Base-by-base conservation (phyloP, 495 filamentous ascomycete species). In the Penicillium fimorum region DNA sequence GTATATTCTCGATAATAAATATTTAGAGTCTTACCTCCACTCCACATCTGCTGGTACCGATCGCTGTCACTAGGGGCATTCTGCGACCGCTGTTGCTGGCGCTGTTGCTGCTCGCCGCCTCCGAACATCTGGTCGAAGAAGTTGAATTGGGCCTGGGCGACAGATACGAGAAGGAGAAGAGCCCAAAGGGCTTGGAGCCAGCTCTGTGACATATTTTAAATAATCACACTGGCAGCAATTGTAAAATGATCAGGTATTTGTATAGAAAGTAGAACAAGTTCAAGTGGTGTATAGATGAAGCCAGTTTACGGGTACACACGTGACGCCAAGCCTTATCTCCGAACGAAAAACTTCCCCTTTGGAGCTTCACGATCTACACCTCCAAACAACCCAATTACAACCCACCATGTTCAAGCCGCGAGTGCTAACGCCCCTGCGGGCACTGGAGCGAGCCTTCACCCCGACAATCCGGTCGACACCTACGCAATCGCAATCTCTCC, bases 71-170 rank as follows among this genome's bases (percentile, higher is more conserved):
- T 91, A 12, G 88, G 79, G 10, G 83, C 85, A 65, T 96, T 91
- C 62, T 92, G 88, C 10, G 80, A 76, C 58, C 84, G 80, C 25
- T 82, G 82, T 7, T 83, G 82, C 22, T 84, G 85, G 43, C 85
- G 82, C 48, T 85, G 81, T 45, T 82, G 81, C 43, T 83, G 71
- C 43, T 77, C 76, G 47, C 71, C 66, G 67, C 80, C 79, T 55
- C 78, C 75, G 68, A 90, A 90, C 85, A 90, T 88, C 58, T 96
- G 89, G 62, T 96, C 91, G 76, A 92, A 92, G 80, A 92, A 90
- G 67, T 86, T 82, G 76, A 96, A 96, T 74, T 96, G 92, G 13
- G 86, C 87, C 56, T 73, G 65, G 11, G 77, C 77, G 17, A 77
- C 55, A 30, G 79, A 62, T 12, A 74, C 67, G 38, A 84, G 64